Base-by-base conservation (phyloP, 139 green algal genomes). In the Eudorina sp. region DNA sequence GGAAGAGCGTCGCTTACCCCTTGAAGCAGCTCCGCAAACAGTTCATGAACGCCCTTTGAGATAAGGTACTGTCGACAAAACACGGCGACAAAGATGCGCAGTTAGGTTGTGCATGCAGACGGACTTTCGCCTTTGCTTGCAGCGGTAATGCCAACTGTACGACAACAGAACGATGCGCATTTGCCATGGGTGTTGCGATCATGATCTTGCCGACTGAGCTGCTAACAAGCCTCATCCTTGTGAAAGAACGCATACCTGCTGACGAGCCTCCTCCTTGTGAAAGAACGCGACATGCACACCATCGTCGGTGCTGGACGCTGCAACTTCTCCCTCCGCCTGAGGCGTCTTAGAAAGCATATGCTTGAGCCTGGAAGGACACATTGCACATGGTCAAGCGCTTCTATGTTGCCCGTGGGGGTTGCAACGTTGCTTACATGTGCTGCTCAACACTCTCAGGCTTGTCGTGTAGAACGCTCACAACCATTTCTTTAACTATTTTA, bases 401-500 rank as follows among this genome's bases (percentile, higher is more conserved):
- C n/a, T n/a, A n/a, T n/a, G n/a, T n/a, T n/a, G n/a, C n/a, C n/a
- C n/a, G n/a, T n/a, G n/a, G n/a, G n/a, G n/a, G n/a, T n/a, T n/a
- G n/a, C n/a, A n/a, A n/a, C 23, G 45, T 21, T 81, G 25, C 1
- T 25, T 58, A 86, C 80, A 86, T 76, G 80, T 86, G 60, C n/a
- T 58, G 29, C 21, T 55, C 16, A 16, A 76, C 60, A 60, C 46
- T 34, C 14, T 76, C 43, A 1, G 80, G 80, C 60, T 86, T 86
- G 21, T 34, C 25, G 19, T 86, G 60, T 5, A 86, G 58, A 6
- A 76, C 60, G 45, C 29, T 48, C 0, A 86, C 43, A 0, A 86
- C 80, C 60, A 86, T 62, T 23, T 86, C 80, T 58, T 85, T 75
- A 2, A 76, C 41, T 8, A 85, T 25, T 43, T 76, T 76, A n/a